These are phyloP conservation scores for Phyllosticta capitalensis DNA, from an alignment of 2,329 filamentous ascomycete species.

Conservation along the genomic window DNA sequence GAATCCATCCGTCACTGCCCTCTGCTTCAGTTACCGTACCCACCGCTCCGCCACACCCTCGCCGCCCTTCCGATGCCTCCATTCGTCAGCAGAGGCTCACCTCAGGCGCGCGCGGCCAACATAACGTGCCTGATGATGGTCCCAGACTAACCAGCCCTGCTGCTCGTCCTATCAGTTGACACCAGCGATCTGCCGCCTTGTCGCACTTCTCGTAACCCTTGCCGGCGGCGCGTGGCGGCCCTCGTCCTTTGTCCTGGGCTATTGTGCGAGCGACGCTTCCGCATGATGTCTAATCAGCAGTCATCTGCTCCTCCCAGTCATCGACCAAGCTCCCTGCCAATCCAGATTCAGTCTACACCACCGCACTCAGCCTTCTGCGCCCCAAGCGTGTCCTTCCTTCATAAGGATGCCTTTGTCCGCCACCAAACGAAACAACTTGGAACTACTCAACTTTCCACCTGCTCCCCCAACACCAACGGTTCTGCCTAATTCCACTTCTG, in stretches of 20 bases:
- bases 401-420: slow-evolving; percentile 11
- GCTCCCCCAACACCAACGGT: neutral
- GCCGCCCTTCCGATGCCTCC: slow-evolving; percentile 3
- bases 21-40: neutral
- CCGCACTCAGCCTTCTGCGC: slow-evolving; percentile 1
- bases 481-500: slow-evolving; percentile 8
- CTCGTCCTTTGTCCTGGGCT: slow-evolving; percentile 8
- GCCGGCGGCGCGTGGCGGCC: slow-evolving; percentile 4
- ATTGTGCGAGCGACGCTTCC: slow-evolving; percentile 10
- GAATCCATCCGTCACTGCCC: neutral
- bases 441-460: neutral
- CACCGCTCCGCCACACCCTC: slow-evolving; percentile 9
- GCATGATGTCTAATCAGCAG: slow-evolving; percentile 10
- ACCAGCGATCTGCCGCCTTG: slow-evolving; percentile 11
- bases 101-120: slow-evolving; percentile 9
- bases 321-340: slow-evolving; percentile 4
- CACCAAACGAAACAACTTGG: neutral
- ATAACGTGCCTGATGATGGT: slow-evolving; percentile 11
- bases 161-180: slow-evolving; percentile 5
- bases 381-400: slow-evolving; percentile 1
- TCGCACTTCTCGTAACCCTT: slow-evolving; percentile 8
- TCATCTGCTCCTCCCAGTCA: slow-evolving; percentile 10
- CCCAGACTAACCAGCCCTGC: slow-evolving; percentile 9
- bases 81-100: slow-evolving; percentile 5
- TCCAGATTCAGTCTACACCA: neutral